These are phyloP conservation scores for Hypomyces perniciosus DNA, from an alignment of 2,329 filamentous ascomycete genomes.

Conservation along the genomic window DNA sequence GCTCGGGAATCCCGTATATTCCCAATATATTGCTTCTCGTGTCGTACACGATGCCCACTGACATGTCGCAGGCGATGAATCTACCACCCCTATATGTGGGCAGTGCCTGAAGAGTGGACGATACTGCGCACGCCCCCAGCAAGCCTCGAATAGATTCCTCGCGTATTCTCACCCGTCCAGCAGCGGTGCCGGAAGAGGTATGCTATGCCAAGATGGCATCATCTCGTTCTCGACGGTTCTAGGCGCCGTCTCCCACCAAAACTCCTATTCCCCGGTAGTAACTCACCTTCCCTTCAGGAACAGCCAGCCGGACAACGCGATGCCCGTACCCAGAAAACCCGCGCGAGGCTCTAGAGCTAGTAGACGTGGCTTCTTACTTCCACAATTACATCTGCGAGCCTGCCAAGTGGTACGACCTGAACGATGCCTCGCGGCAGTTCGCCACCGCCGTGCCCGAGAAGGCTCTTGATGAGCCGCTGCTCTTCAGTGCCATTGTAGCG, in stretches of 20 bases:
- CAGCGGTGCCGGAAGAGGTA: not conserved
- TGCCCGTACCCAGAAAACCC: constrained; percentile 18
- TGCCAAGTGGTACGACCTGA: constrained; percentile 43
- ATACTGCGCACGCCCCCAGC: constrained; percentile 29
- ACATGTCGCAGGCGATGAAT: constrained; percentile 25
- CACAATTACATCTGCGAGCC: constrained; percentile 31
- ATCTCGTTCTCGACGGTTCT: not conserved
- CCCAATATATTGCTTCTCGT: not conserved
- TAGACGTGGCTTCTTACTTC: constrained; percentile 31
- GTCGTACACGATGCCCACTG: constrained; percentile 6
- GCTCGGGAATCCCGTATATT: not conserved
- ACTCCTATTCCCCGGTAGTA: too few relatives aligned
- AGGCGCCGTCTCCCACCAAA: too few relatives aligned
- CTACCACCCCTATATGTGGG: constrained; percentile 24
- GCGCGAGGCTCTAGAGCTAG: constrained; percentile 23
- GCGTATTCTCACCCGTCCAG: constrained; percentile 1
- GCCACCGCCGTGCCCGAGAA: constrained; percentile 27
- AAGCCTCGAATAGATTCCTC: constrained; percentile 12
- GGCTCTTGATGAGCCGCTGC: constrained; percentile 33
- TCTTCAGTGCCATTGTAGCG: constrained; percentile 40
- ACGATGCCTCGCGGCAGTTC: constrained; percentile 32
- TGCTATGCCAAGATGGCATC: not conserved
- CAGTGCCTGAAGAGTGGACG: constrained; percentile 25
- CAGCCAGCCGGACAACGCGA: not conserved
- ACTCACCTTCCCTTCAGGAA: not conserved